Evolutionary conservation across 495 filamentous ascomycete species (phyloP).

Genomic region (Aspergillus mulundensis): DNA sequence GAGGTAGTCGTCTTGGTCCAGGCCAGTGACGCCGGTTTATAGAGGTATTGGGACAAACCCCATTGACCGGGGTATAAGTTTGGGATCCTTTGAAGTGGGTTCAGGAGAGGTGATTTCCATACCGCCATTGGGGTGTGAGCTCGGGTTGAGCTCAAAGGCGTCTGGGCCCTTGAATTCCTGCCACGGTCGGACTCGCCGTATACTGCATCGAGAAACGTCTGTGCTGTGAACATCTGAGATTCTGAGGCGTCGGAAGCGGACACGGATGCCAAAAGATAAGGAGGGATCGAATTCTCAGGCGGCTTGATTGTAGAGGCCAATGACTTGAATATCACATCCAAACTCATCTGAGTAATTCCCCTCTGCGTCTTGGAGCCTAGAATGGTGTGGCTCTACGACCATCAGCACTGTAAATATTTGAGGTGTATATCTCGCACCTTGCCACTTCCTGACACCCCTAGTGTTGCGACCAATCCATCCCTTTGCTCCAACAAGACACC

Average conservation of each 20-base stretch:
- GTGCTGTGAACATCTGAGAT: conserved; percentile 71
- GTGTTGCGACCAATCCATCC: conserved; percentile 85
- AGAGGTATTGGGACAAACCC: conserved; percentile 2
- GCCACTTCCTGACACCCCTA: conserved; percentile 93
- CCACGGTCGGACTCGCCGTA: conserved; percentile 65
- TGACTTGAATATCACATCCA: conserved; percentile 84
- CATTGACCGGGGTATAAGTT: conserved; percentile 25
- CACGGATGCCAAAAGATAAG: conserved; percentile 65
- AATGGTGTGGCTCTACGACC: conserved; percentile 87
- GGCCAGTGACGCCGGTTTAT: background rate
- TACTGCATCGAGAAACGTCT: conserved; percentile 73
- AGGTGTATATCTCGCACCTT: conserved; percentile 58
- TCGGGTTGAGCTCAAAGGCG: conserved; percentile 66
- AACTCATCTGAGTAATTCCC: conserved; percentile 84
- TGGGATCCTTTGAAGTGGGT: conserved; percentile 21
- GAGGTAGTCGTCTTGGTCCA: background rate
- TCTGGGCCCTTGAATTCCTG: conserved; percentile 67
- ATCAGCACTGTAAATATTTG: conserved; percentile 12
- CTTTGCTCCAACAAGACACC: conserved; percentile 75
- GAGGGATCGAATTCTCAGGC: conserved; percentile 52
- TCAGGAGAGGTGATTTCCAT: conserved; percentile 32
- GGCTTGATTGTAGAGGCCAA: conserved; percentile 62
- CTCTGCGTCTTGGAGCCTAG: conserved; percentile 81
- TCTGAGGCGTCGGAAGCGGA: conserved; percentile 76
- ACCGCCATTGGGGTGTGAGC: conserved; percentile 44